Percentiles rank a stretch among this genome's conserved stretches.
Evolutionary conservation across 2,329 filamentous ascomycete species (phyloP).

Genomic region (Diplodia scrobiculata): DNA sequence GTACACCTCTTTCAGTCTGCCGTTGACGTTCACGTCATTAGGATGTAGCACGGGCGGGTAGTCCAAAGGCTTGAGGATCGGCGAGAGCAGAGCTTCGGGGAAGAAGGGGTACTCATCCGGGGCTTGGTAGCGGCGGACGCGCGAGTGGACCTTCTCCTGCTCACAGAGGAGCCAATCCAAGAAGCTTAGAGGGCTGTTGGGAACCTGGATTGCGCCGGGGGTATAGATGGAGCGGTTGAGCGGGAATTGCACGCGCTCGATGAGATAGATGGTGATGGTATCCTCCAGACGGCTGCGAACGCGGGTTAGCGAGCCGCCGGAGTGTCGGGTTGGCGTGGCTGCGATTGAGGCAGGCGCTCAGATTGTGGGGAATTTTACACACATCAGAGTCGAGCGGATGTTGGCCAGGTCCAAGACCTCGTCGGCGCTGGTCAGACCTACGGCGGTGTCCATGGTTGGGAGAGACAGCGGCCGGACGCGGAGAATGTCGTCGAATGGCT

Average conservation of each 20-base stretch:
- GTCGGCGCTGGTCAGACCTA: slow-evolving; percentile 81
- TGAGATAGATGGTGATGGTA: slow-evolving; percentile 94
- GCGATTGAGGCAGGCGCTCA: neutral
- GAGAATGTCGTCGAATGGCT: slow-evolving; percentile 2
- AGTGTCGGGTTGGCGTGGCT: slow-evolving; percentile 22
- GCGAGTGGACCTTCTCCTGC: slow-evolving; percentile 87
- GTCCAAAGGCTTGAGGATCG: slow-evolving; percentile 81
- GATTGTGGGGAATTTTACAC: slow-evolving; percentile 41
- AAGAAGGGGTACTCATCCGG: slow-evolving; percentile 99
- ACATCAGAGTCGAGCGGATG: slow-evolving; percentile 95
- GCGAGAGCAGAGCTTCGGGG: slow-evolving; percentile 72
- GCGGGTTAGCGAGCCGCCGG: slow-evolving; percentile 10
- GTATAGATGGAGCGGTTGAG: slow-evolving; percentile 85
- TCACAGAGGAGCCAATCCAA: slow-evolving; percentile 92
- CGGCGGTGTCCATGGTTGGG: slow-evolving; percentile 76
- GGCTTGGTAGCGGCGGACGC: slow-evolving; percentile 90
- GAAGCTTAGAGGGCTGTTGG: slow-evolving; percentile 70
- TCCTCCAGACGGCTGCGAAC: slow-evolving; percentile 82
- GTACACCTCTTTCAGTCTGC: slow-evolving; percentile 83
- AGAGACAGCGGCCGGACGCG: neutral
- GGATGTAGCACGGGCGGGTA: slow-evolving; percentile 86
- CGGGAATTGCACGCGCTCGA: slow-evolving; percentile 97
- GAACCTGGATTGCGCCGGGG: slow-evolving; percentile 77
- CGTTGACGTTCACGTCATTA: slow-evolving; percentile 90
- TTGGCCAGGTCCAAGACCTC: slow-evolving; percentile 86